Evolutionary conservation across 169 alveolate genomes (phyloP).

Genomic region (Theileria annulata): DNA sequence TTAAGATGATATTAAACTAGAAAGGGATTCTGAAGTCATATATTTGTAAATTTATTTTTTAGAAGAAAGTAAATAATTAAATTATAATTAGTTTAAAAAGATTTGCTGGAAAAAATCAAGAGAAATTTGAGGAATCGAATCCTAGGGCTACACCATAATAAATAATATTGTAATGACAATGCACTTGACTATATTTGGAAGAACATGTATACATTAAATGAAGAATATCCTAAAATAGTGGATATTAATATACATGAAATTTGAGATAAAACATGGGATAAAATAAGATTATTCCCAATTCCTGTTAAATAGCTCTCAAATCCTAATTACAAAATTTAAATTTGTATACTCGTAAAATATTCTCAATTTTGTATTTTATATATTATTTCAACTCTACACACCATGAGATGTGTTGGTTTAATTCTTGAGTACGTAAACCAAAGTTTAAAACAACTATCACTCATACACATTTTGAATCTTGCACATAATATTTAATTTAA

Average conservation of each 20-base stretch:
- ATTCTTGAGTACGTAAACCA: not conserved
- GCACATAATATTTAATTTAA: slow-evolving; percentile 4
- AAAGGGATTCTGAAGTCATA: not conserved
- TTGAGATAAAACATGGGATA: not conserved
- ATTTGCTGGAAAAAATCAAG: not conserved
- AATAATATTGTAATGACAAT: not conserved
- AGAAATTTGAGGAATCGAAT: not conserved
- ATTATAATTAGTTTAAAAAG: not conserved
- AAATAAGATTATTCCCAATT: not conserved
- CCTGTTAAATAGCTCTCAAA: not conserved
- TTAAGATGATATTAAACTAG: not conserved
- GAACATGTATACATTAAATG: not conserved
- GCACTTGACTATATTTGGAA: not conserved
- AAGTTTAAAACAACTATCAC: not conserved
- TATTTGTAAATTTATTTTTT: not conserved
- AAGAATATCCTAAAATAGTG: not conserved
- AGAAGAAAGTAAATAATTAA: not conserved
- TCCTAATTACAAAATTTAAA: not conserved
- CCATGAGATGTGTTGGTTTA: not conserved
- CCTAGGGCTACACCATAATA: not conserved
- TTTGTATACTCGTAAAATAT: not conserved
- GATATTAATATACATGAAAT: not conserved
- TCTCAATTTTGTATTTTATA: not conserved
- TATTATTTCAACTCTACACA: not conserved
- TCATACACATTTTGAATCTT: slow-evolving; percentile 15